A percentile compares a stretch with the other conserved stretches of the same genome.
Conservation (phyloP, 225 moss, liverwort and hornwort species). For the Pleurozium schreberi region DNA sequence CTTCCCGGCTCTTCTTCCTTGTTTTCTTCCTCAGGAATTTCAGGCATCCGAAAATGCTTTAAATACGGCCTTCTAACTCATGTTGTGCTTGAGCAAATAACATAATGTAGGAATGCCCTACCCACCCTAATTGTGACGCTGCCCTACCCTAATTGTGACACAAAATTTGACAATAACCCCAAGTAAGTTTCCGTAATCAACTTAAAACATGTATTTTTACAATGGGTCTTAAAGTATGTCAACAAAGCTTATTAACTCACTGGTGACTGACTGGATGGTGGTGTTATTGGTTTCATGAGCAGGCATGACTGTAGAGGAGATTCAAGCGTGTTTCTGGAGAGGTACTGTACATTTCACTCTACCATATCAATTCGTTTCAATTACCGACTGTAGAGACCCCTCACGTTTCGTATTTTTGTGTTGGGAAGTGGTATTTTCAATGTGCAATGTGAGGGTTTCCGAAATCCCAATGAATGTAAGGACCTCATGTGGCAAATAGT, state of each 20-base stretch:
- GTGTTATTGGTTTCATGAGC: not conserved
- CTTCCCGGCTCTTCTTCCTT: no score
- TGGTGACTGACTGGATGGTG: not conserved
- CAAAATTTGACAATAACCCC: not conserved
- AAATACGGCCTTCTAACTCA: not conserved
- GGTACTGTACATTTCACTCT: constrained; percentile 1
- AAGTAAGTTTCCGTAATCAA: not conserved
- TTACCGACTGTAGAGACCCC: not conserved
- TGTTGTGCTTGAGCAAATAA: not conserved
- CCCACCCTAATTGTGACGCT: not conserved
- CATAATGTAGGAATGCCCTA: not conserved
- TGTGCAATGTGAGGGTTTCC: not conserved
- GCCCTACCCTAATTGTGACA: not conserved
- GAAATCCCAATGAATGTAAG: not conserved
- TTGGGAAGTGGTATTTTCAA: not conserved
- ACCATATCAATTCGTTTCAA: not conserved
- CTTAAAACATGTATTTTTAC: not conserved
- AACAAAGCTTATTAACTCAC: not conserved
- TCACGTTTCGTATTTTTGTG: not conserved
- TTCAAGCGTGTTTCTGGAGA: constrained; percentile 82
- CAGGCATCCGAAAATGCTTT: not conserved
- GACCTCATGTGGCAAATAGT: not conserved
- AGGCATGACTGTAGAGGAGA: constrained; percentile 54
- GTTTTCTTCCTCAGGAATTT: not conserved
- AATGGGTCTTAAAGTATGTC: not conserved